phyloP scores from a whole-genome alignment of 2,329 filamentous ascomycete genomes.

The Scleromitrula shiraiana region DNA sequence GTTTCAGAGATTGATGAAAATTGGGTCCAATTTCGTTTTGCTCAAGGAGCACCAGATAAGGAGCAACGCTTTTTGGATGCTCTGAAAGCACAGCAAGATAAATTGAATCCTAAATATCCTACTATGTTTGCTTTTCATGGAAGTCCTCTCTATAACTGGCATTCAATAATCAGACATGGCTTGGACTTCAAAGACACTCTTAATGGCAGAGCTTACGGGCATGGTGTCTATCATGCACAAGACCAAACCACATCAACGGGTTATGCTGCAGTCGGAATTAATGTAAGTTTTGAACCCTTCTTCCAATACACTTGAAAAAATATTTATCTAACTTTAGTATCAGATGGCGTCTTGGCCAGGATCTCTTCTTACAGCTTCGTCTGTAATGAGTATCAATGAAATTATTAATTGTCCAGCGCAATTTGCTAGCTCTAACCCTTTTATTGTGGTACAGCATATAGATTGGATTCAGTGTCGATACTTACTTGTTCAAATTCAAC shows the following conservation, averaged over 20 bases:
- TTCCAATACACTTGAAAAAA: neutral
- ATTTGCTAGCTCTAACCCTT: constrained; percentile 48
- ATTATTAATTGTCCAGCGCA: constrained; percentile 65
- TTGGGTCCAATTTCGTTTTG: constrained; percentile 79
- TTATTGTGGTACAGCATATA: constrained; percentile 64
- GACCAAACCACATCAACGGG: constrained; percentile 45
- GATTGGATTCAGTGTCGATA: constrained; percentile 92
- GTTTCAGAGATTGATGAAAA: constrained; percentile 51
- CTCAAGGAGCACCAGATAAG: constrained; percentile 82
- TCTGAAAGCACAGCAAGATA: constrained; percentile 39
- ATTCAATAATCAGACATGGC: constrained; percentile 78
- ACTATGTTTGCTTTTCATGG: constrained; percentile 87
- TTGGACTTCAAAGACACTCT: constrained; percentile 57
- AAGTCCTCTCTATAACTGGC: constrained; percentile 71
- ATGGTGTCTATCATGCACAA: constrained; percentile 76
- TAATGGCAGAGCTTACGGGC: constrained; percentile 63
- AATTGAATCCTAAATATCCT: constrained; percentile 39
- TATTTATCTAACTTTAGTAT: constrained; percentile 7
- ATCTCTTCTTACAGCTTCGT: constrained; percentile 52
- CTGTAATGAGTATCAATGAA: constrained; percentile 71
- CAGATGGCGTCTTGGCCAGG: constrained; percentile 54
- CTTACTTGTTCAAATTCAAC: constrained; percentile 51
- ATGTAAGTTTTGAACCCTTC: constrained; percentile 12
- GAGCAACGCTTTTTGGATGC: constrained; percentile 65
- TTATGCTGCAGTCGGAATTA: constrained; percentile 11